Conservation (phyloP, 2,329 filamentous ascomycete genomes). For the Fusarium sp. region DNA sequence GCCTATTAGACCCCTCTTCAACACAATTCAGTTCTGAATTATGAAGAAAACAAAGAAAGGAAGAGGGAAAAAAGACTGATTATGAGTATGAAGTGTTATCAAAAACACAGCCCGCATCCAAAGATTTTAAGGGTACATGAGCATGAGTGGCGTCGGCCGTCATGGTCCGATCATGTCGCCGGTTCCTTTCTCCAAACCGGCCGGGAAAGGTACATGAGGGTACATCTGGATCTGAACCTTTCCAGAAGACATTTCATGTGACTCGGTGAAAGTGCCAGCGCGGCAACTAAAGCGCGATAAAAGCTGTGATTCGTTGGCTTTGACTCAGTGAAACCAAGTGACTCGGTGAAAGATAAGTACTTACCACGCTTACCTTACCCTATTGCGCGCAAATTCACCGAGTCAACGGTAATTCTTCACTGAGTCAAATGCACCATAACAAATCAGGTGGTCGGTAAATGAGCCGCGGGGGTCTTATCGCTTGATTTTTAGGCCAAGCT, state of each 20-base stretch:
- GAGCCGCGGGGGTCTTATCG: conserved; percentile 25
- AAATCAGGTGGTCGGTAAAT: conserved; percentile 31
- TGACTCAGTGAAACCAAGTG: conserved; percentile 39
- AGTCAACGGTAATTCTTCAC: conserved; percentile 29
- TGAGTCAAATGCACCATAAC: conserved; percentile 19
- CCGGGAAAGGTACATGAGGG: conserved; percentile 33
- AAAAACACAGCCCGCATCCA: conserved; percentile 12
- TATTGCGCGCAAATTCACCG: conserved; percentile 24
- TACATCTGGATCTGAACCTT: conserved; percentile 12
- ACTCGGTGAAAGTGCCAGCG: conserved; percentile 25
- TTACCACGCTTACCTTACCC: not conserved
- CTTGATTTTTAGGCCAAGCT: not conserved
- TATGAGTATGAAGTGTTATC: conserved; percentile 4
- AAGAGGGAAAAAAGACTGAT: not conserved
- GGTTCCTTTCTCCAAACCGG: conserved; percentile 17
- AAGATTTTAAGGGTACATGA: conserved; percentile 35
- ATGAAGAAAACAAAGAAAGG: not conserved
- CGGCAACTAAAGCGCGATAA: conserved; percentile 31
- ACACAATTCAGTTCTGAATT: conserved; percentile 5
- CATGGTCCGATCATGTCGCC: conserved; percentile 38
- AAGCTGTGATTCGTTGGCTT: conserved; percentile 8
- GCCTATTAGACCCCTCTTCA: conserved; percentile 15
- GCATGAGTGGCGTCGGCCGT: conserved; percentile 37
- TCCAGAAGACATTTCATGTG: conserved; percentile 10
- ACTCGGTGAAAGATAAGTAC: conserved; percentile 35